Evolutionary conservation across 2,329 filamentous ascomycete genomes (phyloP).

Genomic region (Ophiostoma sp.): DNA sequence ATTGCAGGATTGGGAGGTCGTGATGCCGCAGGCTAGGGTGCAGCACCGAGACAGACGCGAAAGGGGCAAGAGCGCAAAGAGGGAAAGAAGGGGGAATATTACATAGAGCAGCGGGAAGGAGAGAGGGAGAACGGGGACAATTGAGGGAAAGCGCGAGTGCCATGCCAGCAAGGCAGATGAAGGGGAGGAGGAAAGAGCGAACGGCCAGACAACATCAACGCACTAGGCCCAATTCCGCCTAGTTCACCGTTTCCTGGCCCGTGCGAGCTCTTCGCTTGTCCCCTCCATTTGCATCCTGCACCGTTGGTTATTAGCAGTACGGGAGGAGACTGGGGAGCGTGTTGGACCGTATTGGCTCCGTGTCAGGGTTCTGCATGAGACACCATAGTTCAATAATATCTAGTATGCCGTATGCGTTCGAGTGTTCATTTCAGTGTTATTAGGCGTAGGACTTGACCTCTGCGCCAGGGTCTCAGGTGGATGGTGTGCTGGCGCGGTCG

Average conservation of each 20-base stretch:
- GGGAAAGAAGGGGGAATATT: conserved; percentile 16
- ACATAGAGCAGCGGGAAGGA: background rate
- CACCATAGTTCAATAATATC: background rate
- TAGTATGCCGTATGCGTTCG: background rate
- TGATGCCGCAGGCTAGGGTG: background rate
- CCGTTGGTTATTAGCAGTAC: conserved; percentile 10
- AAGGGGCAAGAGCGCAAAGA: conserved; percentile 13
- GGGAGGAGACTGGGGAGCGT: background rate
- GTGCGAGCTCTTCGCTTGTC: conserved; percentile 22
- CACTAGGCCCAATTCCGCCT: conserved; percentile 24
- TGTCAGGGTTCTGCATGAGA: conserved; percentile 2
- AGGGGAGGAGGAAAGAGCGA: conserved; percentile 21
- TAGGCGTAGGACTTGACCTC: conserved; percentile 3
- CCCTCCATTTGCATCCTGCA: conserved; percentile 20
- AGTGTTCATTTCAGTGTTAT: background rate
- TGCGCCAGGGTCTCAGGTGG: background rate
- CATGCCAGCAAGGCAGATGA: conserved; percentile 8
- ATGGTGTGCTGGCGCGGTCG: background rate
- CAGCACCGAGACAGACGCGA: background rate
- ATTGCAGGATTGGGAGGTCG: conserved; percentile 5
- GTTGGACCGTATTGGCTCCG: background rate
- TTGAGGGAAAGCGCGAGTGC: conserved; percentile 13
- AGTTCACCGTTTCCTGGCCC: conserved; percentile 24
- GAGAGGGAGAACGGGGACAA: conserved; percentile 10
- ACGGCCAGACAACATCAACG: conserved; percentile 22